Evolutionary conservation across 78 protist genomes (phyloP), one percentile per base, ranked within the genome.

Genomic region (Guillardia theta): DNA sequence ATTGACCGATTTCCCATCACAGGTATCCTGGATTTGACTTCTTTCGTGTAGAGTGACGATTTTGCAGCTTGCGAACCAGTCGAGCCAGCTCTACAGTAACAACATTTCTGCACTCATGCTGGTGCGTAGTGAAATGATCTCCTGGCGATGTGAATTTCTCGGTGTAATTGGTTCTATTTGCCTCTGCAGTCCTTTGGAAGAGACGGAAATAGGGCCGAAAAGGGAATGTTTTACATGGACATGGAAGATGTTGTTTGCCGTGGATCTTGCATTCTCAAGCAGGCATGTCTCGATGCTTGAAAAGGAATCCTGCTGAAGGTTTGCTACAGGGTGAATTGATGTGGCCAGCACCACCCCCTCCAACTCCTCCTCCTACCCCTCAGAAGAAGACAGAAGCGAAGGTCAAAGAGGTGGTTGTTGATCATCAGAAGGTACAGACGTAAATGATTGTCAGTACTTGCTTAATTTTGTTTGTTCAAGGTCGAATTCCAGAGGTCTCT

Each of bases 1-100:
- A 45, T 96, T 87, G 97, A 98, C 99, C n/a, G 99, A 99, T 96
- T 53, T 99, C 41, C 97, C 98, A 10, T 78, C 90, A 18, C 90
- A 78, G 90, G 47, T 70, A 21, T 9, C 88, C 3, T 77, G 88
- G 41, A 1, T 27, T 36, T 19, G 4, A 77, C 46, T 43, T 19
- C n/a, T 1, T 0, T 77, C 1, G 46, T 6, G 53, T 77, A 3
- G 70, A 8, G 70, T 9, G 6, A 12, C 88, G 48, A 4, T n/a
- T n/a, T n/a, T n/a, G n/a, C n/a, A n/a, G n/a, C 18, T 44, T 37
- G n/a, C 64, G n/a, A 95, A 95, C 24, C 97, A 95, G 92, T 41
- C 98, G 4, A 88, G 96, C 37, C 62, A 46, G 43, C 95, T 98
- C 39, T 99, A 97, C 95, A 64, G 97, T 22, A 96, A 94, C 96